These are phyloP conservation scores for Nidula niveotomentosa DNA, from an alignment of 1,284 basidiomycete species.

Conservation along the genomic window DNA sequence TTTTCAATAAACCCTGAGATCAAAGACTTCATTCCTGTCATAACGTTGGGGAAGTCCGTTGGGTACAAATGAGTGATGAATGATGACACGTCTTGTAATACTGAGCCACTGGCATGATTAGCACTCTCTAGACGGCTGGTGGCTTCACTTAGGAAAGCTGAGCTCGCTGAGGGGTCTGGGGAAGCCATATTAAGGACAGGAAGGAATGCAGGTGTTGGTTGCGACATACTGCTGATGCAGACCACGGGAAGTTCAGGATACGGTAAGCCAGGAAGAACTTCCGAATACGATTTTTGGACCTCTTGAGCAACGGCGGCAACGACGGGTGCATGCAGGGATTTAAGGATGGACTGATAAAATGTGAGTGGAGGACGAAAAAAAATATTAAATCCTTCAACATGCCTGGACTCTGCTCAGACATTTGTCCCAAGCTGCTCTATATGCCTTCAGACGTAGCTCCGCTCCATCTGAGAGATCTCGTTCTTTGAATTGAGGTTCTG, in stretches of 20 bases:
- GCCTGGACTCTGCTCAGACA: slow-evolving; percentile 50
- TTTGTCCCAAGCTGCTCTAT: slow-evolving; percentile 46
- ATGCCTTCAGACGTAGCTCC: slow-evolving; percentile 44
- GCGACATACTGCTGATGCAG: slow-evolving; percentile 47
- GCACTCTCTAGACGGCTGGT: slow-evolving; percentile 24
- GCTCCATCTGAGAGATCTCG: slow-evolving; percentile 39
- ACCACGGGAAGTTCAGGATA: slow-evolving; percentile 54
- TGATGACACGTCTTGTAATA: slow-evolving; percentile 17
- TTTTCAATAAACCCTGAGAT: slow-evolving; percentile 53
- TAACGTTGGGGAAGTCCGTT: slow-evolving; percentile 53
- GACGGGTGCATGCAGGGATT: slow-evolving; percentile 41
- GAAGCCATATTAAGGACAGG: slow-evolving; percentile 10
- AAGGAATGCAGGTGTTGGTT: slow-evolving; percentile 3
- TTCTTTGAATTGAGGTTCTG: slow-evolving; percentile 14
- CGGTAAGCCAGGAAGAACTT: slow-evolving; percentile 44
- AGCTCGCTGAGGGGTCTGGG: slow-evolving; percentile 33
- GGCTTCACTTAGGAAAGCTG: slow-evolving; percentile 46
- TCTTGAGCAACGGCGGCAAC: slow-evolving; percentile 36
- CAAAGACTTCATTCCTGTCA: slow-evolving; percentile 53
- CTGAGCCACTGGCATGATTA: background rate
- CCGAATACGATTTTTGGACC: slow-evolving; percentile 37
- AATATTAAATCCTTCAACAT: slow-evolving; percentile 5
- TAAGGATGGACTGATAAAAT: slow-evolving; percentile 37
- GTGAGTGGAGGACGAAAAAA: slow-evolving; percentile 1
- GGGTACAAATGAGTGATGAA: slow-evolving; percentile 54